Evolutionary conservation across 352 stramenopile genomes (phyloP).

Genomic region (Globisporangium orthogonon): DNA sequence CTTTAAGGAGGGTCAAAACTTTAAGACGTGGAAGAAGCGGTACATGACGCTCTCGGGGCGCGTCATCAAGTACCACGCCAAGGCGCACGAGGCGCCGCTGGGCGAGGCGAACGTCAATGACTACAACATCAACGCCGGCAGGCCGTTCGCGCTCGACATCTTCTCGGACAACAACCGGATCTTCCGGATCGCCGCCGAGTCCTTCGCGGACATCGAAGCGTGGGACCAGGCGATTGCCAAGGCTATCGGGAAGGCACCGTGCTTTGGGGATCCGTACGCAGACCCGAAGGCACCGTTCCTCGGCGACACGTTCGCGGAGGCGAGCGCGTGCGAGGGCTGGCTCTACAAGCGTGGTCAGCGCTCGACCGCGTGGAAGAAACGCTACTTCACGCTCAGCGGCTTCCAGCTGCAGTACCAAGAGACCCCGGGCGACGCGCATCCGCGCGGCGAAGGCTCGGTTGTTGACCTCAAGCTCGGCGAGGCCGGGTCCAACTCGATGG

Average conservation of each 20-base stretch:
- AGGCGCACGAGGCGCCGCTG: slow-evolving; percentile 43
- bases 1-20: slow-evolving; percentile 79
- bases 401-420: slow-evolving; percentile 61
- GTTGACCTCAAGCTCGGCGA: slow-evolving; percentile 53
- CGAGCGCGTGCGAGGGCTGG: slow-evolving; percentile 61
- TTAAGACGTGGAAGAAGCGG: slow-evolving; percentile 84
- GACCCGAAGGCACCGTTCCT: slow-evolving; percentile 57
- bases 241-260: slow-evolving; percentile 41
- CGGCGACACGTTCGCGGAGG: slow-evolving; percentile 42
- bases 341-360: slow-evolving; percentile 61
- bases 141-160: slow-evolving; percentile 67
- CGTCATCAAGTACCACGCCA: slow-evolving; percentile 62
- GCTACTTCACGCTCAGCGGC: slow-evolving; percentile 69
- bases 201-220: slow-evolving; percentile 64
- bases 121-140: slow-evolving; percentile 59
- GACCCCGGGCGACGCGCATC: slow-evolving; percentile 38
- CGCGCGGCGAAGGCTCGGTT: slow-evolving; percentile 52
- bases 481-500: slow-evolving; percentile 37
- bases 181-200: slow-evolving; percentile 53
- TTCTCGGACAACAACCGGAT: slow-evolving; percentile 83
- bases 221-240: slow-evolving; percentile 60
- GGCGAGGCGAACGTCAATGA: slow-evolving; percentile 62
- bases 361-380: slow-evolving; percentile 56
- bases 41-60: slow-evolving; percentile 66
- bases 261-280: slow-evolving; percentile 59